Base-by-base conservation (phyloP, 768 basidiomycete species). In the Hydnomerulius pinastri region DNA sequence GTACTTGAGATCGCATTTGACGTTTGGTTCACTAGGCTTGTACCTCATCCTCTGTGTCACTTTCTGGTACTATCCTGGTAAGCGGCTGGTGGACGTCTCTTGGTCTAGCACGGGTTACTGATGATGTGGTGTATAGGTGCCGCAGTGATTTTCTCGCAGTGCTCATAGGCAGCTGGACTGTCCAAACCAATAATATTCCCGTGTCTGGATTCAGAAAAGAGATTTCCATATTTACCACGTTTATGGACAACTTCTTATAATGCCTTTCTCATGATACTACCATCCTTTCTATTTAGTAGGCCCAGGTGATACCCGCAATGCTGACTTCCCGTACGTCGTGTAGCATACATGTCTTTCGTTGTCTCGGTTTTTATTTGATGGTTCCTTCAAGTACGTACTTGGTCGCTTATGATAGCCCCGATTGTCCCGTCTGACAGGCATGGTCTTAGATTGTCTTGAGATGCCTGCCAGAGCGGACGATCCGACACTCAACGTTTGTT, bases 31-130 rank as follows among this genome's bases (percentile, higher is more conserved):
- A 30, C 4, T 30, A 79, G 77, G 77, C 51, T 68, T 82, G 15
- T 84, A 82, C 62, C 61, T 81, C 37, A 81, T 85, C 51, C 72
- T 84, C 50, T 77, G 74, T 21, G 76, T 81, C 29, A 69, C 72
- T 5, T 80, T 79, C 61, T 79, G 79, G 79, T 79, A 71, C 56
- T 80, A 80, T 49, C 78, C 77, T 4, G 75, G 75, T 73, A 54
- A 13, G 71, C 61, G 2, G 7, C 21, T 5, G 17, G 21, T 18
- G 4, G 23, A 5, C 27, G 13, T 21, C 23, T 28, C 20, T 9
- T 24, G 18, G 35, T 43, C 37, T 28, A 25, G 30, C 27, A 3
- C 28, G 33, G n/a, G 12, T 15, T 37, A 48, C 45, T 47, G 24
- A 43, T 27, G 4, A 11, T 46, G 27, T 17, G 43, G 7, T 4